A percentile compares a stretch with the other conserved stretches of the same genome.
Conservation (phyloP, 2,329 filamentous ascomycete genomes). For the Xylaria arbuscula region DNA sequence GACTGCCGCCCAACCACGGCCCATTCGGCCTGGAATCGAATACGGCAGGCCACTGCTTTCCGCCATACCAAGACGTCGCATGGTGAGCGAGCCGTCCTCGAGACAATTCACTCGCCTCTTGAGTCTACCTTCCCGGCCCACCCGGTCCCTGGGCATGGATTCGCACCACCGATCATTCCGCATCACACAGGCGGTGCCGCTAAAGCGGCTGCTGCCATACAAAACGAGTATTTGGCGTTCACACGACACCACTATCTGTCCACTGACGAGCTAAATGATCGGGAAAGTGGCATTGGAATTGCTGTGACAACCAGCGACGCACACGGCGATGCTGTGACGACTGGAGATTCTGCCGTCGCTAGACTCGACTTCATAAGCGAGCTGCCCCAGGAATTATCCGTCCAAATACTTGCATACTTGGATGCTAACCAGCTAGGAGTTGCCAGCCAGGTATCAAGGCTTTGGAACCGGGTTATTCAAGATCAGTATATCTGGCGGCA, state of each 20-base stretch:
- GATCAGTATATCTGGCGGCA: constrained; percentile 73
- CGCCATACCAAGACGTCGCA: constrained; percentile 61
- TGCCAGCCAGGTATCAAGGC: constrained; percentile 61
- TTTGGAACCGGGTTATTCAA: constrained; percentile 60
- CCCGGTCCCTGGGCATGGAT: constrained; percentile 62
- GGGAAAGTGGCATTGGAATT: constrained; percentile 74
- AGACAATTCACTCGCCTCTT: constrained; percentile 54
- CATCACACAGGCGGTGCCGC: constrained; percentile 69
- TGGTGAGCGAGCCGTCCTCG: constrained; percentile 54
- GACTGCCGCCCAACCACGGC: constrained; percentile 57
- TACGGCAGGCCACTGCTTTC: constrained; percentile 64
- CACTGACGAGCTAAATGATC: constrained; percentile 65
- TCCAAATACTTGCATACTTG: constrained; percentile 67
- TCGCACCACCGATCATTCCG: constrained; percentile 70
- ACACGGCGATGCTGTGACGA: constrained; percentile 48
- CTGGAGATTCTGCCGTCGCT: constrained; percentile 53
- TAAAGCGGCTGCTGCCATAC: constrained; percentile 69
- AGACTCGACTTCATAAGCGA: constrained; percentile 67
- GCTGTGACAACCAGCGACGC: constrained; percentile 59
- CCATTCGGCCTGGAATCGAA: constrained; percentile 62
- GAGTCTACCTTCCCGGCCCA: constrained; percentile 48
- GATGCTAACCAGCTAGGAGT: constrained; percentile 64
- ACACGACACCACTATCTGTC: constrained; percentile 55
- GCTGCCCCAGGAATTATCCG: constrained; percentile 68
- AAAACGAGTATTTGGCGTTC: constrained; percentile 62